A percentile compares a stretch with the other conserved stretches of the same genome.
These are phyloP conservation scores for Lepidopterella palustris DNA, from an alignment of 495 filamentous ascomycete genomes.

Conservation along the genomic window DNA sequence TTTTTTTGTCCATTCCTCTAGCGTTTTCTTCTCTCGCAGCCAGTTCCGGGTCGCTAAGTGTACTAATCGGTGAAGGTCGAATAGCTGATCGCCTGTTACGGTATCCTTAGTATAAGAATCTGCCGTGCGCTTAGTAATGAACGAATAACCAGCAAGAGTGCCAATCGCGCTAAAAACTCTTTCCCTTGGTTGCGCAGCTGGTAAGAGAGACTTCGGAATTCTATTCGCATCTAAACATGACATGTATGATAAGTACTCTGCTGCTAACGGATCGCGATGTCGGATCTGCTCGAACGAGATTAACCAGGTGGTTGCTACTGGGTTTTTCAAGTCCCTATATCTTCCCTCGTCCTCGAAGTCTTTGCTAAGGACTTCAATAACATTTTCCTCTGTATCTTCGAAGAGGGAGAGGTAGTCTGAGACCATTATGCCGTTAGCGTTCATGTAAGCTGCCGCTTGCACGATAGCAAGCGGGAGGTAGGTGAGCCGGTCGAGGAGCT, in stretches of 20 bases:
- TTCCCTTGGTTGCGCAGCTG: neutral
- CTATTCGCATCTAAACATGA: conserved; percentile 31
- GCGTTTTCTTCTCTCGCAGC: conserved; percentile 26
- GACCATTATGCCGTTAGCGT: conserved; percentile 16
- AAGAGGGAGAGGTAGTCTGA: conserved; percentile 20
- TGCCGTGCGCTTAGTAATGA: conserved; percentile 26
- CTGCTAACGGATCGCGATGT: conserved; percentile 14
- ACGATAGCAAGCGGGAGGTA: conserved; percentile 31
- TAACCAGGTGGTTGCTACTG: conserved; percentile 29
- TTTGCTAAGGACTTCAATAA: conserved; percentile 19
- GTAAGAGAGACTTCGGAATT: conserved; percentile 29
- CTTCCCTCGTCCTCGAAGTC: conserved; percentile 24
- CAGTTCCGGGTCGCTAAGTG: conserved; percentile 36
- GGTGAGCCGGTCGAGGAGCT: conserved; percentile 21
- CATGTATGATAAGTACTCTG: conserved; percentile 27
- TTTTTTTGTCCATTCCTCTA: conserved; percentile 12
- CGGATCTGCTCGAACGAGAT: conserved; percentile 27
- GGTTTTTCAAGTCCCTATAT: conserved; percentile 16
- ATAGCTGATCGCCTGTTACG: neutral
- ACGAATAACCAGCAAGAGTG: conserved; percentile 30
- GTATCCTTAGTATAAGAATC: neutral
- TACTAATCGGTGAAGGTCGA: conserved; percentile 37
- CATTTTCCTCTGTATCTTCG: conserved; percentile 13
- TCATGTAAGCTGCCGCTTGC: conserved; percentile 33
- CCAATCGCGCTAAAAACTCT: conserved; percentile 31